Base-by-base conservation (phyloP, 2,329 filamentous ascomycete genomes). In the Nothophoma quercina region DNA sequence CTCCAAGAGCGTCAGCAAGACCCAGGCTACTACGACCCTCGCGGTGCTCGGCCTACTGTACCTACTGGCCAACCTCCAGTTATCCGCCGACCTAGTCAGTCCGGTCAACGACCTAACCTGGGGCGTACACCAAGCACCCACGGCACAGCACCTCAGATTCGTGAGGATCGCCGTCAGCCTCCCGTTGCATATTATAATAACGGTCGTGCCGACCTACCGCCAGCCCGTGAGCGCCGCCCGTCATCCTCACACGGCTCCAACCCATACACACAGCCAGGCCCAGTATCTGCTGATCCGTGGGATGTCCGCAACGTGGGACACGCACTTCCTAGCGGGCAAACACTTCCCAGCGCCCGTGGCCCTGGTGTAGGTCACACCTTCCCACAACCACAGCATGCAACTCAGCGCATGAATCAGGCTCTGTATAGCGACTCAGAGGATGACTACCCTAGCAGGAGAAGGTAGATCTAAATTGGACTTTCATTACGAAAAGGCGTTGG, bases 1-100 rank as follows among this genome's bases (percentile, higher is more conserved):
- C 46, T 67, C 2, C 46, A 55, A n/a, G 51, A 61, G 23, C 61
- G 65, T 40, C 69, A 71, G 38, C 49, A 64, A 56, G 51, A 61
- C 45, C 21, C 40, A 44, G 10, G 42, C 13, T 69, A 69, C 49
- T 71, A 59, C 32, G 57, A 68, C 29, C 66, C 63, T 7, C 64
- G 64, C 23, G 59, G 59, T 12, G 60, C 51, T 0, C 39, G 56
- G 22, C 47, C 57, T 4, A 50, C 54, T 3, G 42, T 54, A 41
- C 49, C 39, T 13, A 58, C 19, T 52, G 47, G 13, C 35, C 46
- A 35, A 29, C 15, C 15, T 3, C 15, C 33, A 3, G 15, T 42
- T 1, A 5, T 30, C 10, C 44, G 44, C 10, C 43, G 51, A 8
- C n/a, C 8, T 15, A 55, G 40, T n/a, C 34, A 26, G 1, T 35